Evolutionary conservation across 768 basidiomycete genomes (phyloP).

Genomic region (Auricularia cornea): DNA sequence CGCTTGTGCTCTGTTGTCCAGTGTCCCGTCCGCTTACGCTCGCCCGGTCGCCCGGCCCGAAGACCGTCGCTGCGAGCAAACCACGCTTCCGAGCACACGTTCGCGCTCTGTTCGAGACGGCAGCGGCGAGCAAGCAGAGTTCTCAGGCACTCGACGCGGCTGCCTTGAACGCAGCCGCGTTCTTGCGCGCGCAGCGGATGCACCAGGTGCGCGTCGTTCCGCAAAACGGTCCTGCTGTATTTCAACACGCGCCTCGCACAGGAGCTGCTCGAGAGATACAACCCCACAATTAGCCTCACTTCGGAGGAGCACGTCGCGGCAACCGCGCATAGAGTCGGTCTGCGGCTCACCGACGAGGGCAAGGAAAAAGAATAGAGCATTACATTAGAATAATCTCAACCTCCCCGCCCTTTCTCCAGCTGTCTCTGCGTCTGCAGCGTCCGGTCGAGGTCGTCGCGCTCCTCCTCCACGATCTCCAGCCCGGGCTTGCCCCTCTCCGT

Average conservation of each 20-base stretch:
- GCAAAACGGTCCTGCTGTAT: too few species aligned
- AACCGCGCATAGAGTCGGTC: constrained; percentile 78
- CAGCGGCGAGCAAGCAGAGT: constrained; percentile 16
- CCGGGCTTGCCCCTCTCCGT: not conserved
- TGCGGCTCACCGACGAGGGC: constrained; percentile 21
- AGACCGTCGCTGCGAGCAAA: constrained; percentile 23
- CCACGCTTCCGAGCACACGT: constrained; percentile 2
- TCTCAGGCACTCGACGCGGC: not conserved
- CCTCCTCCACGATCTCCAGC: constrained; percentile 5
- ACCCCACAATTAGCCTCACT: constrained; percentile 73
- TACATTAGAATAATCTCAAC: not conserved
- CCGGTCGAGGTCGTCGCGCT: not conserved
- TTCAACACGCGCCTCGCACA: constrained; percentile 22
- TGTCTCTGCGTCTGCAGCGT: not conserved
- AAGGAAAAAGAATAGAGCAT: too few species aligned
- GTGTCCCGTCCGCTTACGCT: too few species aligned
- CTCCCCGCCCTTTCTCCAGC: too few species aligned
- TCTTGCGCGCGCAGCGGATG: constrained; percentile 63
- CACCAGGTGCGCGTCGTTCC: constrained; percentile 52
- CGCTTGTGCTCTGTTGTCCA: too few species aligned
- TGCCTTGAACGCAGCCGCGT: constrained; percentile 27
- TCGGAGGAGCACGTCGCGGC: constrained; percentile 73
- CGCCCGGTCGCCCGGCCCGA: too few species aligned
- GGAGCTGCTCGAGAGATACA: constrained; percentile 79
- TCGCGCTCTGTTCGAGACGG: not conserved